Base-by-base conservation (phyloP, 2,329 filamentous ascomycete species). In the Arthrinium puccinioides region DNA sequence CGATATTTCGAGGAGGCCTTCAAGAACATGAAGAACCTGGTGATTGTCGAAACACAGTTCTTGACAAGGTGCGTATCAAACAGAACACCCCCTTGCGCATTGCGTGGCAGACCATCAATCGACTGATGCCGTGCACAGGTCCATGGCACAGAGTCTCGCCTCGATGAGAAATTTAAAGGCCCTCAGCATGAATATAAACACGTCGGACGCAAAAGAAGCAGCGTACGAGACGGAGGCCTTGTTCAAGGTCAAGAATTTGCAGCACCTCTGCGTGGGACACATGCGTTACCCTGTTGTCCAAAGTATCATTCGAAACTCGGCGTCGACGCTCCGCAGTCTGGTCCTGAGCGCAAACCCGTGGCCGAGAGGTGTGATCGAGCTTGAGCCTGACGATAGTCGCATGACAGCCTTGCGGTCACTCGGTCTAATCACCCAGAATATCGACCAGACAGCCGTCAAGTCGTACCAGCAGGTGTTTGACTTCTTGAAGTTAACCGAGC, bases 1-100 rank as follows among this genome's bases (percentile, higher is more conserved):
- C 27, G 40, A 20, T 42, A 42, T 21, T 11, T 42, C 9, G 37
- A 42, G 20, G 40, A 42, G 19, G 18, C 32, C 9, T 8, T 42
- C 9, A 39, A 33, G 27, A 32, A 31, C 13, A 19, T 42, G 31
- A 14, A 21, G 2, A 36, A 39, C 20, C 21, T 42, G 15, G 36
- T 39, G 15, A n/a, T 38, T n/a, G 11, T 42, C 6, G 21, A 39
- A 3, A 37, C 18, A 6, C 13, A 18, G 15, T 13, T 33, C n/a
- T 18, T 37, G 28, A 40, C 15, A 18, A 15, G 29, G 38, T 40
- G 15, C 27, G 33, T 40, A 1, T 10, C 7, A 13, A 23, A n/a
- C 4, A 11, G 13, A 10, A 10, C 30, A 13, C 18, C 15, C 11
- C 6, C 9, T 32, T 20, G 11, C 11, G 14, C 16, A 6, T 38